Base-by-base conservation (phyloP, 352 stramenopile genomes). In the Globisporangium radiosum region DNA sequence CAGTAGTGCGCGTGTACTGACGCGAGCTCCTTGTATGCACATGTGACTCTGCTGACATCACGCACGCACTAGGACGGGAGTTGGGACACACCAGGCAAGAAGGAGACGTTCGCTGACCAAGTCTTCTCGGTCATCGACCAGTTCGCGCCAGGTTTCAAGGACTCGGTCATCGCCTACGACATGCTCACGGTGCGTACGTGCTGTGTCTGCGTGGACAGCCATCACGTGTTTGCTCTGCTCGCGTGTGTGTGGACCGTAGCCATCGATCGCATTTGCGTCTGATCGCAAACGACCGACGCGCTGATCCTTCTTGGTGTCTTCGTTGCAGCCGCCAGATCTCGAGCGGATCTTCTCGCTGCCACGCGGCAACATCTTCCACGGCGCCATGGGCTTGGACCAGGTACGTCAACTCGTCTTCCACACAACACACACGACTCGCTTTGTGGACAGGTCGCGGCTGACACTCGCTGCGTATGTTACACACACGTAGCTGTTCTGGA, bases 361-460 rank as follows among this genome's bases (percentile, higher is more conserved):
- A 7, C 76, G 69, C 45, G 89, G 89, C 7, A 97, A 97, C 51
- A 97, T 97, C 47, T 96, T 96, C 45, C 89, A 97, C 39, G 88
- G 90, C 8, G 82, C 88, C 6, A 89, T 97, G 81, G 76, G 83
- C 1, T 69, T 97, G n/a, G 83, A 97, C 45, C 89, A 96, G 72
- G 81, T 87, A 33, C 43, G 45, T 50, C 40, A 44, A 14, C 7
- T 44, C 40, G 11, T 44, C 40, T 8, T 44, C 40, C 11, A 13
- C 7, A 44, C 40, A 44, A 44, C 40, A 44, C 40, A 13, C 40
- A 1, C 11, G 40, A 44, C 11, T 8, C 7, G 11, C 40, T 44
- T 13, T 8, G 40, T 5, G 40, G 11, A 33, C 25, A 33, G 25
- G 25, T 33, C 25, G 25, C 25, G 25, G 49, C 14, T 45, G 19